Evolutionary conservation across 2,329 filamentous ascomycete species (phyloP).

Genomic region (Phaeosphaeria sp.): DNA sequence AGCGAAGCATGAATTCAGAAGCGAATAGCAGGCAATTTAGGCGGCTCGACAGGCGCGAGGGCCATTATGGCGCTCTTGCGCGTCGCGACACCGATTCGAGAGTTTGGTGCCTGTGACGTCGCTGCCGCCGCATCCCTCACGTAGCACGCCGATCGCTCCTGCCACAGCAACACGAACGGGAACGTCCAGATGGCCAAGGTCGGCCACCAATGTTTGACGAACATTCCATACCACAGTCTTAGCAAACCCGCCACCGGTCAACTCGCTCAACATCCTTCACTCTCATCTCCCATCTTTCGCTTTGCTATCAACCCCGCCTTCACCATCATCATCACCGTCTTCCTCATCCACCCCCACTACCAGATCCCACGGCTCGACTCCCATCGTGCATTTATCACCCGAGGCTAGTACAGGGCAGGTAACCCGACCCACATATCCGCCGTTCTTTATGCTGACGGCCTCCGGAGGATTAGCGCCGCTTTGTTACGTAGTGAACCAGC

Average conservation of each 20-base stretch:
- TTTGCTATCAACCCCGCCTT: neutral
- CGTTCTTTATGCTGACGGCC: conserved; percentile 13
- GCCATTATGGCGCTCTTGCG: neutral
- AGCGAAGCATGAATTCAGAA: neutral
- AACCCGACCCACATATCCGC: conserved; percentile 4
- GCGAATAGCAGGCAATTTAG: neutral
- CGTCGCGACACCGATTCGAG: no score
- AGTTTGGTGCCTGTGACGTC: neutral
- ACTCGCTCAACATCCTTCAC: conserved; percentile 1
- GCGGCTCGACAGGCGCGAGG: neutral
- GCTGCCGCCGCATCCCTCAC: neutral
- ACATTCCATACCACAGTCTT: neutral
- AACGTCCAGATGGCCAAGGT: neutral
- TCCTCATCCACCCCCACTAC: neutral
- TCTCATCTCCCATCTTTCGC: neutral
- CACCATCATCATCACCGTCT: neutral
- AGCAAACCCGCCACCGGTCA: neutral
- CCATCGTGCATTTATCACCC: conserved; percentile 3
- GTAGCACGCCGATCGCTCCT: neutral
- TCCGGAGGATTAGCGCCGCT: conserved; percentile 24
- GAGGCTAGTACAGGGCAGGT: conserved; percentile 12
- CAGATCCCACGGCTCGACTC: neutral
- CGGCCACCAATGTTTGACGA: neutral
- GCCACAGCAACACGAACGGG: neutral
- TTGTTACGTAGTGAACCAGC: conserved; percentile 4